Evolutionary conservation across 83 land plant genomes (phyloP), one percentile per base, ranked within the genome.

Genomic region (Picea abies): DNA sequence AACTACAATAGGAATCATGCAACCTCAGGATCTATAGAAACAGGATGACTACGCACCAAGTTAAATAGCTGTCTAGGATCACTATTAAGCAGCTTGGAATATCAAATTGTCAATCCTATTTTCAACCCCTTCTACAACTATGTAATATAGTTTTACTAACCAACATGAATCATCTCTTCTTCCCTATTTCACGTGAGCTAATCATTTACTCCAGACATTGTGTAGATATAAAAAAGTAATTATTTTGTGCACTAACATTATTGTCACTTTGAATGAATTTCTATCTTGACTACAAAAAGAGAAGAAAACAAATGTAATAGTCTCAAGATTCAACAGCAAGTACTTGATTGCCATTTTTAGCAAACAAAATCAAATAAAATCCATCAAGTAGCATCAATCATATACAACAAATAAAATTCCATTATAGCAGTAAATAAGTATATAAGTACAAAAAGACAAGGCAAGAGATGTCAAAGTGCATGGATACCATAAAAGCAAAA

Each of bases 401-500:
- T 65, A 65, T 25, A 65, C 2, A 25, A 25, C 0, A 1, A 65
- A 65, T 22, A 22, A 65, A 65, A 65, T 25, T n/a, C 68, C 68
- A 25, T 8, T 65, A 65, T 8, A 47, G 52, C 9, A 8, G 52
- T 47, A 7, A 47, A 47, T 47, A 47, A 47, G 44, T 41, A 41
- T 41, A 6, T 6, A 41, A 6, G 52, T 47, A 47, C 52, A 47
- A 47, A 47, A 47, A 8, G 52, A 47, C 11, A 5, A 8, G 52
- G 52, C 52, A 47, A 3, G 20, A 62, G 52, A 62, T 79, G 23
- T 5, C 37, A 3, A 23, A 49, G 11, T 23, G 78, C 52, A 52
- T 76, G 61, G 60, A 75, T 9, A 22, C n/a, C 76, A 17, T 32
- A 22, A 41, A 72, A 72, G 78, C 29, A 23, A 23, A 76, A 76